phyloP scores from a whole-genome alignment of 371 early-diverging fungal species.

The Actinomortierella ambigua region DNA sequence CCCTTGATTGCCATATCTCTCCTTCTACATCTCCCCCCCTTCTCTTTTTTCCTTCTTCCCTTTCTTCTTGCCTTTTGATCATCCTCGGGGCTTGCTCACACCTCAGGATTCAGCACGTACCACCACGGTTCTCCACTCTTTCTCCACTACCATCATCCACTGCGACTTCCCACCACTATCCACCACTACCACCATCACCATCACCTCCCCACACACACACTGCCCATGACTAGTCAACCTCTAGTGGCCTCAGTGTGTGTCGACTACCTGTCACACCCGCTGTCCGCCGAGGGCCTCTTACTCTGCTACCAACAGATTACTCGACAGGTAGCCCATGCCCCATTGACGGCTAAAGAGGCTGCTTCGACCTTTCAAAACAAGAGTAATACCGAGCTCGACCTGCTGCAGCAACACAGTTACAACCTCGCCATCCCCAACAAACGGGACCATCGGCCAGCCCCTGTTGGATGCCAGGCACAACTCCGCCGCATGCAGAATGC shows the following conservation, averaged over 20 bases:
- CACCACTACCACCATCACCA: neutral
- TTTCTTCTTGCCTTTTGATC: neutral
- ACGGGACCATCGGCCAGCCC: slow-evolving; percentile 8
- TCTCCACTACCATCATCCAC: neutral
- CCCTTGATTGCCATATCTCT: too few relatives aligned
- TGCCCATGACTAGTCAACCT: slow-evolving; percentile 39
- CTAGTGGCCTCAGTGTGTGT: slow-evolving; percentile 42
- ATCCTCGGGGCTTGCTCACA: neutral
- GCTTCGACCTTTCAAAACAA: slow-evolving; percentile 37
- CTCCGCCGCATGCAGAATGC: slow-evolving; percentile 45
- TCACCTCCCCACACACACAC: neutral
- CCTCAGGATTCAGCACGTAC: too few relatives aligned
- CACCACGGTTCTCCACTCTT: neutral
- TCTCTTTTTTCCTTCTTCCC: too few relatives aligned
- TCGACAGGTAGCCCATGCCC: slow-evolving; percentile 43
- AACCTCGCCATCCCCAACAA: slow-evolving; percentile 21
- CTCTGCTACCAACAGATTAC: slow-evolving; percentile 47
- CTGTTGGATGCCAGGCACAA: slow-evolving; percentile 34
- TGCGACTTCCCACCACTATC: neutral
- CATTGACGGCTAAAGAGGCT: slow-evolving; percentile 37
- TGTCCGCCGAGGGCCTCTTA: slow-evolving; percentile 33
- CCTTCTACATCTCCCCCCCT: too few relatives aligned
- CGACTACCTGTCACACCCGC: slow-evolving; percentile 45
- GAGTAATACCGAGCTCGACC: slow-evolving; percentile 27
- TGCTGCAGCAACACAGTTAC: slow-evolving; percentile 17